Percentiles rank a stretch among this genome's conserved stretches.
Evolutionary conservation across 2,329 filamentous ascomycete species (phyloP).

Genomic region (Cryphonectria nitschkei): DNA sequence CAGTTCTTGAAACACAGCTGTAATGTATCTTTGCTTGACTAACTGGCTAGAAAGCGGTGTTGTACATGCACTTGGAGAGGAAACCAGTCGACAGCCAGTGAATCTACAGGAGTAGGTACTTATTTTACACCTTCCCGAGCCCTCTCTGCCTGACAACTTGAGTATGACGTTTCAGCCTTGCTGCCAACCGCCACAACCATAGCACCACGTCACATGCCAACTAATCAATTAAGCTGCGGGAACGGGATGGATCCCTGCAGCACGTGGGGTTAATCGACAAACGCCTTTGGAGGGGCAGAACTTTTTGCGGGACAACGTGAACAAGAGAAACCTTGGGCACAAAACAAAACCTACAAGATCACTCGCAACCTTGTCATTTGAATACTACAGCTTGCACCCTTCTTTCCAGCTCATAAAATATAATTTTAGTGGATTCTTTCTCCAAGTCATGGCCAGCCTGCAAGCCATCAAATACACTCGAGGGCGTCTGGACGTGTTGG

Average conservation of each 20-base stretch:
- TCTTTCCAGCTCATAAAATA: no score
- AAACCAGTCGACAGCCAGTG: no score
- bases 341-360: not conserved
- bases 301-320: not conserved
- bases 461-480: slow-evolving; percentile 78
- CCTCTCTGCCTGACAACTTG: no score
- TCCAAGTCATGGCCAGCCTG: slow-evolving; percentile 57
- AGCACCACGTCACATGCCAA: not conserved
- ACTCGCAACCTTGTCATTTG: not conserved
- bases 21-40: no score
- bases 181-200: no score
- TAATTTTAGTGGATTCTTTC: not conserved
- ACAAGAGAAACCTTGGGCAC: not conserved
- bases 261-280: not conserved
- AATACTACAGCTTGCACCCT: no score
- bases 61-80: not conserved
- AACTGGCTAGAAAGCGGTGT: no score
- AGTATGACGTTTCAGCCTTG: no score
- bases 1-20: no score
- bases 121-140: no score
- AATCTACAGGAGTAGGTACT: not conserved
- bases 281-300: slow-evolving; percentile 1
- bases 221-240: not conserved
- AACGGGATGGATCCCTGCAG: not conserved
- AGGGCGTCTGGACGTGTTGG: slow-evolving; percentile 75